phyloP scores from a whole-genome alignment of 2,329 filamentous ascomycete species.

The Claviceps quebecensis region DNA sequence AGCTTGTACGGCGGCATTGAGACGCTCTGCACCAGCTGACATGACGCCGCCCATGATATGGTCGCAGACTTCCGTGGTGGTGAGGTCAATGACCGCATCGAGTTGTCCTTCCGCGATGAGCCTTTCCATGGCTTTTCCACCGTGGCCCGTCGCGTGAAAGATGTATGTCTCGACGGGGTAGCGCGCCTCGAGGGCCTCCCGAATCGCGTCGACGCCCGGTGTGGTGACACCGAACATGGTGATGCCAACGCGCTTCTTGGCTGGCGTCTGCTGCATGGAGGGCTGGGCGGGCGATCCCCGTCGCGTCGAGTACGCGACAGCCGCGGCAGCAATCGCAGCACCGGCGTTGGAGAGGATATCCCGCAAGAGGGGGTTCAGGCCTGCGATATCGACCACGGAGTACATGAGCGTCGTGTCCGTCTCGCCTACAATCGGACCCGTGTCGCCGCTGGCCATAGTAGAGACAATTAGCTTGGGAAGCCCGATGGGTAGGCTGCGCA shows the following conservation, averaged over 20 bases:
- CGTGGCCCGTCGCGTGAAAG: conserved; percentile 57
- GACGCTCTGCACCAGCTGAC: conserved; percentile 39
- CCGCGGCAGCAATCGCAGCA: conserved; percentile 45
- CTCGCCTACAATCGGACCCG: conserved; percentile 49
- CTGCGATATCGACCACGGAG: conserved; percentile 56
- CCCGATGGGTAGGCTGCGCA: conserved; percentile 49
- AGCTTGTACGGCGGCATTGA: conserved; percentile 40
- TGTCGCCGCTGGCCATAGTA: conserved; percentile 55
- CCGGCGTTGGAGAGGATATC: conserved; percentile 49
- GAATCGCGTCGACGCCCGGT: conserved; percentile 43
- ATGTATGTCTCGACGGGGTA: conserved; percentile 43
- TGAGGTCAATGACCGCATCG: conserved; percentile 56
- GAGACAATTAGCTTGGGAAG: conserved; percentile 59
- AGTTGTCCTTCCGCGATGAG: conserved; percentile 42
- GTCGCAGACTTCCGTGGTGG: conserved; percentile 56
- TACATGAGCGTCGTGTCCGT: conserved; percentile 59
- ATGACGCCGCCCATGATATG: conserved; percentile 48
- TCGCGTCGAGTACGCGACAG: conserved; percentile 24
- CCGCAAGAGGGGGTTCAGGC: conserved; percentile 44
- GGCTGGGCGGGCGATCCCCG: background rate
- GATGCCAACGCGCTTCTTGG: conserved; percentile 41
- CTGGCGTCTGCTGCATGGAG: background rate
- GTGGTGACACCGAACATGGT: conserved; percentile 69
- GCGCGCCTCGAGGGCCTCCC: conserved; percentile 31
- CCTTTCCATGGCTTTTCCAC: conserved; percentile 55